Evolutionary conservation across 768 basidiomycete species (phyloP), one percentile per base, ranked within the genome.

Genomic region (Panaeolus cyanescens): DNA sequence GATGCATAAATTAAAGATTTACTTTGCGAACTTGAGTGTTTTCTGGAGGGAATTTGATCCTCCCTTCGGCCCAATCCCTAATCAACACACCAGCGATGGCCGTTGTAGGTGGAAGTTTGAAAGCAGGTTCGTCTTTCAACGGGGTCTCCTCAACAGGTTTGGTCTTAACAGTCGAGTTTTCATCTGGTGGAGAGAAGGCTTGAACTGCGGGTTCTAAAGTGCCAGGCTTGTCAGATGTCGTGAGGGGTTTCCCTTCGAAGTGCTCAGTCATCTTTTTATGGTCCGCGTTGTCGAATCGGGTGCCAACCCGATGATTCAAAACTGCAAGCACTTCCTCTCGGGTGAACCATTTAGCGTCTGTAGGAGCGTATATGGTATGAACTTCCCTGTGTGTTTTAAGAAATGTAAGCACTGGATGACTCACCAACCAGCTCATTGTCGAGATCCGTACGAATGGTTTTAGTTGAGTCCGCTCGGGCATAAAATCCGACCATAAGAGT

Each of bases 361-460:
- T 12, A 58, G 31, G 32, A 36, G 4, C 20, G 19, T 3, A 5
- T 15, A 34, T 3, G 15, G n/a, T 6, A 17, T 39, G 19, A 57
- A 40, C 20, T 9, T 12, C 22, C n/a, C n/a, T 13, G 50, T n/a
- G 17, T 15, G 31, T 55, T 13, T 32, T 25, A 28, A n/a, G 5
- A 34, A 20, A 10, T 22, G 2, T 32, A 31, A 42, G 19, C 10
- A 42, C 65, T 39, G 45, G 19, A 13, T 17, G n/a, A 74, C 84
- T 55, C 62, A 91, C 95, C 93, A 69, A 89, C 88, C n/a, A 99
- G 84, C 77, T 99, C 96, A 66, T 96, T 96, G 70, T 98, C 96
- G 2, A 99, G 83, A 71, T 98, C 95, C 7, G 81, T 77, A 15
- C 94, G 85, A 60, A 98, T 90, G 5, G 85, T 83, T 68, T 94